phyloP scores from a whole-genome alignment of 805 yeast genomes.

The Candida krabiensis region DNA sequence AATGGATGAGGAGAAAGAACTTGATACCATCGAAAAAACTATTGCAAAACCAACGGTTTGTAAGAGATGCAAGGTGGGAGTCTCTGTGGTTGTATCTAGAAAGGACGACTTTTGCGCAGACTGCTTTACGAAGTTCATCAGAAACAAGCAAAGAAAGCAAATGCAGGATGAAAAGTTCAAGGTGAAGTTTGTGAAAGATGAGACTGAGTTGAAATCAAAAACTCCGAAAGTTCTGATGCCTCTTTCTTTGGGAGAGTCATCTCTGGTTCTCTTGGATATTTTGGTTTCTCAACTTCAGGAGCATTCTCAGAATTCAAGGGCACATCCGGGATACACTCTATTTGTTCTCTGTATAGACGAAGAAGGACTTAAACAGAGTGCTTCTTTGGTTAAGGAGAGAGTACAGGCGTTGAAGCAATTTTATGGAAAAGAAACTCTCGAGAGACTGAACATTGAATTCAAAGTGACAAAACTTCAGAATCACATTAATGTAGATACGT shows the following conservation, averaged over 20 bases:
- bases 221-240: constrained; percentile 55
- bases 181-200: constrained; percentile 55
- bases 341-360: constrained; percentile 52
- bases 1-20: too few species aligned
- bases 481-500: constrained; percentile 33
- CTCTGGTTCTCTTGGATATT: constrained; percentile 69
- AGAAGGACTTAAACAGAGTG: constrained; percentile 17
- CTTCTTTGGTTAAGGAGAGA: background rate
- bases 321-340: constrained; percentile 66
- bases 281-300: constrained; percentile 58
- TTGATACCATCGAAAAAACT: too few species aligned
- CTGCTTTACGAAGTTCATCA: constrained; percentile 73
- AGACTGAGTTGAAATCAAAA: constrained; percentile 22
- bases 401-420: constrained; percentile 9
- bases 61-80: constrained; percentile 48
- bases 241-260: constrained; percentile 64
- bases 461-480: constrained; percentile 43
- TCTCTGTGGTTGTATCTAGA: constrained; percentile 49
- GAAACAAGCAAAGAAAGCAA: constrained; percentile 77
- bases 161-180: constrained; percentile 73
- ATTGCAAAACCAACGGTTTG: too few species aligned
- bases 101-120: constrained; percentile 62
- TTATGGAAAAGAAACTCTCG: constrained; percentile 16
- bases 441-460: constrained; percentile 36
- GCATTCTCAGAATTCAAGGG: constrained; percentile 57